Conservation (phyloP, 78 protist genomes). For the Tieghemostelium lacteum region DNA sequence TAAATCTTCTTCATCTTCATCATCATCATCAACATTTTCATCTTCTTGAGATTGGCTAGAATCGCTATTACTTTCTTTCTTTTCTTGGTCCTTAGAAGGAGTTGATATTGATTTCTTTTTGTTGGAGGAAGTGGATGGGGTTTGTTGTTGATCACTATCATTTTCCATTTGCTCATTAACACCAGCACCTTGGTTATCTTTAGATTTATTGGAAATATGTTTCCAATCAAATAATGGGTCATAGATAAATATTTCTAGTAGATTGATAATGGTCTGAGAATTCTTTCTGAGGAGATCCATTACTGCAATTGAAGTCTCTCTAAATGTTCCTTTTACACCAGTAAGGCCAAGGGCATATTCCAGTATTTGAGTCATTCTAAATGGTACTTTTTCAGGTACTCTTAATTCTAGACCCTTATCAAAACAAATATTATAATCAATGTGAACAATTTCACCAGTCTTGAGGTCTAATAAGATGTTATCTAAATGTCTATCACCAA, state of each 20-base stretch:
- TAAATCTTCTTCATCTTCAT: conserved; percentile 11
- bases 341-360: conserved; percentile 83
- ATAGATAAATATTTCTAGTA: conserved; percentile 94
- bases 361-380: conserved; percentile 89
- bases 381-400: conserved; percentile 93
- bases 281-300: conserved; percentile 42
- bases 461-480: conserved; percentile 88
- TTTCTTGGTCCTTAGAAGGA: neutral
- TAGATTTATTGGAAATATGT: neutral
- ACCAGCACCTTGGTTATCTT: neutral
- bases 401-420: conserved; percentile 86
- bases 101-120: neutral
- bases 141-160: too few relatives aligned
- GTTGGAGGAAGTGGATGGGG: too few relatives aligned
- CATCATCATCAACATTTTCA: conserved; percentile 6
- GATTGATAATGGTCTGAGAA: conserved; percentile 86
- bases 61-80: conserved; percentile 7
- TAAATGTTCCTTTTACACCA: conserved; percentile 83
- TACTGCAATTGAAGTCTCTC: conserved; percentile 51
- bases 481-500: conserved; percentile 92
- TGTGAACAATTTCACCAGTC: conserved; percentile 91
- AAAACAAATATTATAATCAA: conserved; percentile 92
- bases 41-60: conserved; percentile 41
- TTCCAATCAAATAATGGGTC: conserved; percentile 97
- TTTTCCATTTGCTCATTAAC: neutral